A percentile compares a stretch with the other conserved stretches of the same genome.
Evolutionary conservation across 768 basidiomycete genomes (phyloP).

Genomic region (Kwoniella bestiolae): DNA sequence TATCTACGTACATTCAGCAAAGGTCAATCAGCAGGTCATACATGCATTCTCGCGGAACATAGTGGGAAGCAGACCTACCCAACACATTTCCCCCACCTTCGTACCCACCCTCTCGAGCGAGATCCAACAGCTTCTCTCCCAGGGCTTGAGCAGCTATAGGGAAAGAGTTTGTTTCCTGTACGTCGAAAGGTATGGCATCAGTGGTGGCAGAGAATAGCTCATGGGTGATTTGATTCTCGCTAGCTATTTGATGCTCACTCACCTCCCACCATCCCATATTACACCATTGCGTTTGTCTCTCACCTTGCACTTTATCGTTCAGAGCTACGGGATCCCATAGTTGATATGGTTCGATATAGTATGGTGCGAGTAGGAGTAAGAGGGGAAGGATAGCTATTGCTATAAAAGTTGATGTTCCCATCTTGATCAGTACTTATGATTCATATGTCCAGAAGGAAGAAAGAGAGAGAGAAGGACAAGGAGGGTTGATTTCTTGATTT

Average conservation of each 20-base stretch:
- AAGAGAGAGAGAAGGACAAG: background rate
- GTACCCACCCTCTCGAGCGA: slow-evolving; percentile 31
- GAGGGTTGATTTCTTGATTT: background rate
- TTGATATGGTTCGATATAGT: slow-evolving; percentile 35
- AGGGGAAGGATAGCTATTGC: slow-evolving; percentile 20
- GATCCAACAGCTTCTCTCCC: slow-evolving; percentile 35
- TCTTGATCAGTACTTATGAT: background rate
- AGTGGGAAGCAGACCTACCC: slow-evolving; percentile 22
- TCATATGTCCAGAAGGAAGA: background rate
- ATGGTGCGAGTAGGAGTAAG: slow-evolving; percentile 21
- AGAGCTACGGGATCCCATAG: slow-evolving; percentile 28
- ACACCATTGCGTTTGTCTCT: slow-evolving; percentile 31
- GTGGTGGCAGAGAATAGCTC: background rate
- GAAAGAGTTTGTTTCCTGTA: slow-evolving; percentile 35
- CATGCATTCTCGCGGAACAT: background rate
- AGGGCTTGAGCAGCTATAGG: slow-evolving; percentile 40
- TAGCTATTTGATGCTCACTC: slow-evolving; percentile 7
- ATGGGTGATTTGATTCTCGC: too few species aligned
- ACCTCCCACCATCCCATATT: slow-evolving; percentile 53
- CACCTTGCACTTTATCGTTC: slow-evolving; percentile 23
- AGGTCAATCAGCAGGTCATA: background rate
- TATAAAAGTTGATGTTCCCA: background rate
- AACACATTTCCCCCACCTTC: slow-evolving; percentile 29
- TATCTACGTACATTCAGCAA: slow-evolving; percentile 30
- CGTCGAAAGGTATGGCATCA: background rate